These are phyloP conservation scores for Phylloporus arenicola DNA, from an alignment of 768 basidiomycete species.

Conservation along the genomic window DNA sequence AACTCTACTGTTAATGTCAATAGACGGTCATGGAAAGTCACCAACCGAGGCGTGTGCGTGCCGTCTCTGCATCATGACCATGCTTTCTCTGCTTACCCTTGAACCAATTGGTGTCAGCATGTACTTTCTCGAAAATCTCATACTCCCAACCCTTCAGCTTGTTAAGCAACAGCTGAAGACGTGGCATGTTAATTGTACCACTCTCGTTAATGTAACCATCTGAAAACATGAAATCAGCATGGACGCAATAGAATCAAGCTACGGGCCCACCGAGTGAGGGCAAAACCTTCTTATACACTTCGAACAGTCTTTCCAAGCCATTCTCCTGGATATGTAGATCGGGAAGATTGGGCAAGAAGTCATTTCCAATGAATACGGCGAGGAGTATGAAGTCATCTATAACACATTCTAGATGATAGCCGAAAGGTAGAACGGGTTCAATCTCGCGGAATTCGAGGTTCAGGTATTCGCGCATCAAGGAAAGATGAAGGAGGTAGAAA, in stretches of 20 bases:
- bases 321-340: conserved; percentile 98
- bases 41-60: conserved; percentile 61
- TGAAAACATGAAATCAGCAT: conserved; percentile 24
- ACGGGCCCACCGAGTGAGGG: conserved; percentile 57
- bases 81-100: conserved; percentile 87
- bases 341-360: conserved; percentile 93
- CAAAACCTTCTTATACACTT: conserved; percentile 90
- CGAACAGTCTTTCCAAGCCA: conserved; percentile 87
- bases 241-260: neutral
- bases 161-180: conserved; percentile 82
- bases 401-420: conserved; percentile 85
- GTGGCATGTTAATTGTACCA: conserved; percentile 71
- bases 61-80: conserved; percentile 58
- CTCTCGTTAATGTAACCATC: conserved; percentile 92
- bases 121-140: conserved; percentile 89
- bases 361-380: conserved; percentile 96
- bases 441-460: conserved; percentile 89
- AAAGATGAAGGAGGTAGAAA: conserved; percentile 94
- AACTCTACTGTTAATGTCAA: neutral
- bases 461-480: conserved; percentile 93
- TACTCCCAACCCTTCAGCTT: conserved; percentile 86
- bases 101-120: conserved; percentile 85
- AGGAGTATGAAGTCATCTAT: conserved; percentile 98
- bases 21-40: conserved; percentile 5
- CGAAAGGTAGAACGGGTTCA: conserved; percentile 61